A percentile compares a stretch with the other conserved stretches of the same genome.
Conservation (phyloP, 2,329 filamentous ascomycete genomes). For the Talaromyces sp. region DNA sequence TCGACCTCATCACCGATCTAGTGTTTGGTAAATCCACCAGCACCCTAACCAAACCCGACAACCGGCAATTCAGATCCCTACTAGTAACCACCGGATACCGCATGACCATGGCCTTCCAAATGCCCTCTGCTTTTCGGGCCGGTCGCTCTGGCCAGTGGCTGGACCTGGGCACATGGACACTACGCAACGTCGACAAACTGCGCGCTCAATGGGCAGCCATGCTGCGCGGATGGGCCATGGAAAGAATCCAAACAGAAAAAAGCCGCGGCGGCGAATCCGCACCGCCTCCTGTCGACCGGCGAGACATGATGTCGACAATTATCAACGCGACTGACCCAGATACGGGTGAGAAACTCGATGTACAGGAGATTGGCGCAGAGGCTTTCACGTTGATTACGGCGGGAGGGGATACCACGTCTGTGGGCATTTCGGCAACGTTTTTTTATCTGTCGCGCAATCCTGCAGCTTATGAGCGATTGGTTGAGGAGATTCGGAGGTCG, state of each 20-base stretch:
- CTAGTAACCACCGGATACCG: neutral
- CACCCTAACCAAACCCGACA: constrained; percentile 1
- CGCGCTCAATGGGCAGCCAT: constrained; percentile 4
- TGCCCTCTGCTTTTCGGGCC: constrained; percentile 1
- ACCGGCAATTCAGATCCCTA: constrained; percentile 4
- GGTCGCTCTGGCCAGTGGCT: constrained; percentile 4
- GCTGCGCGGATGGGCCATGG: constrained; percentile 4
- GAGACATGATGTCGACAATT: constrained; percentile 5
- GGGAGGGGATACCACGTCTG: constrained; percentile 2
- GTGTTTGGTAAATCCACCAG: constrained; percentile 6
- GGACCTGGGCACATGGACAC: constrained; percentile 2
- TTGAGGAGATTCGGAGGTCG: neutral
- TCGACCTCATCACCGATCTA: constrained; percentile 4
- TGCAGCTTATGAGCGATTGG: neutral
- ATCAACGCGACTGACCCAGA: constrained; percentile 5
- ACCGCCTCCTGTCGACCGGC: neutral
- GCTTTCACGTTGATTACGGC: neutral
- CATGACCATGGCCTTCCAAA: constrained; percentile 7
- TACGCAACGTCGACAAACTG: constrained; percentile 1
- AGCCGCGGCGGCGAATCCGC: neutral
- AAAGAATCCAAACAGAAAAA: constrained; percentile 4
- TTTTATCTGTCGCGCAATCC: constrained; percentile 4
- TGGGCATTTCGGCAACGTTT: neutral
- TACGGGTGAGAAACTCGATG: neutral
- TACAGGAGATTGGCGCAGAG: constrained; percentile 1